A percentile compares a stretch with the other conserved stretches of the same genome.
Evolutionary conservation across 2,329 filamentous ascomycete species (phyloP).

Genomic region (Beauveria asiatica): DNA sequence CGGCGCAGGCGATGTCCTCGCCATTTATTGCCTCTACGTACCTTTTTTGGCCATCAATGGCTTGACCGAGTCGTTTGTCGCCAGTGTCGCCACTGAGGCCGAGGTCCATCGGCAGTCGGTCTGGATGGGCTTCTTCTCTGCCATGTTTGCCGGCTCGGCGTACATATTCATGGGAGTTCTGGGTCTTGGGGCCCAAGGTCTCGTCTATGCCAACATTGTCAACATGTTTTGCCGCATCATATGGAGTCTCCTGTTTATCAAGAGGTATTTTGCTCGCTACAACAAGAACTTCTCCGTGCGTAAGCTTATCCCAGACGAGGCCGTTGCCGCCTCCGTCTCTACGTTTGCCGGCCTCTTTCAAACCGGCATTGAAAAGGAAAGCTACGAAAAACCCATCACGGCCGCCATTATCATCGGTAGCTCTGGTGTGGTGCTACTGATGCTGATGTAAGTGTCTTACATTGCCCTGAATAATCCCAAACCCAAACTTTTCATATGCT

Average conservation of each 20-base stretch:
- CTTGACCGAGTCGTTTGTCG: slow-evolving; percentile 84
- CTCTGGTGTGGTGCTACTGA: slow-evolving; percentile 42
- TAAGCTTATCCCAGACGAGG: slow-evolving; percentile 21
- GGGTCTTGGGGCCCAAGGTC: slow-evolving; percentile 63
- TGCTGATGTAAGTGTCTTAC: slow-evolving; percentile 49
- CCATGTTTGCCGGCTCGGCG: slow-evolving; percentile 64
- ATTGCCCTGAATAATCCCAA: neutral
- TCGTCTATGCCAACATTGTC: slow-evolving; percentile 79
- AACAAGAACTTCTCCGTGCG: slow-evolving; percentile 24
- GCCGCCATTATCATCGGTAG: slow-evolving; percentile 39
- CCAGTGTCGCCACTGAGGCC: slow-evolving; percentile 67
- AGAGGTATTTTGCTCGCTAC: slow-evolving; percentile 47
- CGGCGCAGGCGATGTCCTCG: slow-evolving; percentile 65
- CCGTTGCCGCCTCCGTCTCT: slow-evolving; percentile 20
- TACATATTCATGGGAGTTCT: slow-evolving; percentile 65
- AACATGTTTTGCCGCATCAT: slow-evolving; percentile 82
- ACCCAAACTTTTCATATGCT: slow-evolving; percentile 5
- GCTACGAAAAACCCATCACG: slow-evolving; percentile 20
- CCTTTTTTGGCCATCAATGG: slow-evolving; percentile 89
- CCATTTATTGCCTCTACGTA: slow-evolving; percentile 84
- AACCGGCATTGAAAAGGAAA: slow-evolving; percentile 18
- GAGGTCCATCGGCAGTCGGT: slow-evolving; percentile 70
- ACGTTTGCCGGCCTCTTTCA: slow-evolving; percentile 20
- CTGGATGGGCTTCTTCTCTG: slow-evolving; percentile 79
- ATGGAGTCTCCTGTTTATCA: slow-evolving; percentile 73